A percentile compares a stretch with the other conserved stretches of the same genome.
phyloP scores from a whole-genome alignment of 139 green algal species.

The Haematococcus sp. region DNA sequence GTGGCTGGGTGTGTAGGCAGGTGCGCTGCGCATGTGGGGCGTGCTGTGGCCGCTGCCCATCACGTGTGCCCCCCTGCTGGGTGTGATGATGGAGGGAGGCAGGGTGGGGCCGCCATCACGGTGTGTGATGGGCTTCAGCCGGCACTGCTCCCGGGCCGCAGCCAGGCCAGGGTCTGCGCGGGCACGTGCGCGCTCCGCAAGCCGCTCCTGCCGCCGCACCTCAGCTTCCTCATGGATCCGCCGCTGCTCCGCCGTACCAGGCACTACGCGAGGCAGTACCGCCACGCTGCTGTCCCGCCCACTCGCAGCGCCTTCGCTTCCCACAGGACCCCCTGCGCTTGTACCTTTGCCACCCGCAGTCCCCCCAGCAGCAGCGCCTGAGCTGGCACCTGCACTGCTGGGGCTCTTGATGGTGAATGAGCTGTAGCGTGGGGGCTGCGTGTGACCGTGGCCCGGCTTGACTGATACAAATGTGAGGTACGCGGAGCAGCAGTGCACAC shows the following conservation, averaged over 20 bases:
- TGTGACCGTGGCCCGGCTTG: neutral
- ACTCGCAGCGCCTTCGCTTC: neutral
- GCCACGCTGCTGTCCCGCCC: neutral
- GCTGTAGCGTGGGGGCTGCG: neutral
- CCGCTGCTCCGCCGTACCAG: slow-evolving; percentile 24
- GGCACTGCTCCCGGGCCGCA: slow-evolving; percentile 3
- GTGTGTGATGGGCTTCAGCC: slow-evolving; percentile 73
- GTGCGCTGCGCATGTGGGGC: neutral
- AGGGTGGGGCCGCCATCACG: slow-evolving; percentile 57
- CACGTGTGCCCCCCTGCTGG: neutral
- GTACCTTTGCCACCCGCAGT: too few species aligned
- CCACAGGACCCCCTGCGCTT: too few species aligned
- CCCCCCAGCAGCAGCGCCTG: too few species aligned
- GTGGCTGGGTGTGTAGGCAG: too few species aligned
- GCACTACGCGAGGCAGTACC: slow-evolving; percentile 44
- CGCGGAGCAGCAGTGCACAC: slow-evolving; percentile 77
- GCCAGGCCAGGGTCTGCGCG: slow-evolving; percentile 16
- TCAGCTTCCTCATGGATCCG: slow-evolving; percentile 52
- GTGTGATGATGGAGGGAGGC: slow-evolving; percentile 48
- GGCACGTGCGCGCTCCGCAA: slow-evolving; percentile 27
- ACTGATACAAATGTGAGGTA: slow-evolving; percentile 79
- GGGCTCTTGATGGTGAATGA: too few species aligned
- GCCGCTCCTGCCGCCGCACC: slow-evolving; percentile 38
- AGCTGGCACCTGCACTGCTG: too few species aligned
- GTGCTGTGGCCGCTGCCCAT: neutral